phyloP scores from a whole-genome alignment of 306 rosid genomes.

The Hippophae gyantsensis region DNA sequence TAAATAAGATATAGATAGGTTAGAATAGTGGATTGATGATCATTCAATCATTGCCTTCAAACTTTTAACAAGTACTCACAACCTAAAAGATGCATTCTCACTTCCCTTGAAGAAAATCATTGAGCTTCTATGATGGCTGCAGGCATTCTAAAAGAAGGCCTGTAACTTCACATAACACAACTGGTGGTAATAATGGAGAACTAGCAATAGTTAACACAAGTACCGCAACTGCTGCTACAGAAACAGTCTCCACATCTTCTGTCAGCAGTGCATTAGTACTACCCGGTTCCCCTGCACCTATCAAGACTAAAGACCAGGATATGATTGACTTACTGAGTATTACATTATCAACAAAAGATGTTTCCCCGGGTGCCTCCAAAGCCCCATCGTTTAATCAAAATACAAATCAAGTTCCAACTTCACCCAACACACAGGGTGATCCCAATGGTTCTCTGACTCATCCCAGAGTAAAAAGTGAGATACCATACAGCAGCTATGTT shows the following conservation, averaged over 20 bases:
- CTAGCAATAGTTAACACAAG: slow-evolving; percentile 23
- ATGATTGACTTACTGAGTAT: slow-evolving; percentile 77
- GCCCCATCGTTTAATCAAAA: slow-evolving; percentile 43
- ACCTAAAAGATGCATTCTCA: too few relatives aligned
- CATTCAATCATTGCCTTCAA: too few relatives aligned
- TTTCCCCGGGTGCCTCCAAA: slow-evolving; percentile 32
- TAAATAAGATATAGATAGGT: not conserved
- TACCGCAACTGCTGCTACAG: slow-evolving; percentile 18
- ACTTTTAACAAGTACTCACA: too few relatives aligned
- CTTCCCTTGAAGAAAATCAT: not conserved
- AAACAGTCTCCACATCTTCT: slow-evolving; percentile 29
- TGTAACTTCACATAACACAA: slow-evolving; percentile 29
- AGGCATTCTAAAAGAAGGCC: slow-evolving; percentile 65
- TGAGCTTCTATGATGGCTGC: slow-evolving; percentile 25
- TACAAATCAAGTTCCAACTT: slow-evolving; percentile 35
- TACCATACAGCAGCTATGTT: slow-evolving; percentile 47
- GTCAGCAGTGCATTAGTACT: slow-evolving; percentile 59
- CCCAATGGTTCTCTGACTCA: slow-evolving; percentile 33
- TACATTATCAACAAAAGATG: slow-evolving; percentile 46
- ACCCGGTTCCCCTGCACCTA: slow-evolving; percentile 48
- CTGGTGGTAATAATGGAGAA: slow-evolving; percentile 29
- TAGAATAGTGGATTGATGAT: too few relatives aligned
- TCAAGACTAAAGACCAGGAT: slow-evolving; percentile 62
- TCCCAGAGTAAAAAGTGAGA: slow-evolving; percentile 31
- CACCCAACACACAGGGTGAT: too few relatives aligned